Conservation (phyloP, 768 basidiomycete genomes). For the Phylloporus rhodoxanthus region DNA sequence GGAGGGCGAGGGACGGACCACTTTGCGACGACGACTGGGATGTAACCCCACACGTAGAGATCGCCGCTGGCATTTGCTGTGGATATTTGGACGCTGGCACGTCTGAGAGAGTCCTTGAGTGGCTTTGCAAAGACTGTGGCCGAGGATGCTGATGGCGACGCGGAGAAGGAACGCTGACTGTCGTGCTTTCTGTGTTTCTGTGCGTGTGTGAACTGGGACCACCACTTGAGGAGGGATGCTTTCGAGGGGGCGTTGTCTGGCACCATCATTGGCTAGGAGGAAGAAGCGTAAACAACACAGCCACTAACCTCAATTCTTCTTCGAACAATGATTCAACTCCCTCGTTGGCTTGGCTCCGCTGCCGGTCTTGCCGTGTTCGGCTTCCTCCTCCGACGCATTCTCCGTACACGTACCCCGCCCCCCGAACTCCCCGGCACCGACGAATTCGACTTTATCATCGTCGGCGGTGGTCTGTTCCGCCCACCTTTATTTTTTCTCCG, state of each 20-base stretch:
- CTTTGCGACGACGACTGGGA: constrained; percentile 96
- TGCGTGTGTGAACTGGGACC: constrained; percentile 66
- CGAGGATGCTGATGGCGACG: constrained; percentile 15
- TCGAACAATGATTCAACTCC: not conserved
- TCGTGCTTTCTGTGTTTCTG: constrained; percentile 57
- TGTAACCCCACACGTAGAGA: constrained; percentile 87
- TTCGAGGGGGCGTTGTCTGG: constrained; percentile 38
- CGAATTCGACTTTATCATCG: constrained; percentile 47
- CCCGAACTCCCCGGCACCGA: constrained; percentile 6
- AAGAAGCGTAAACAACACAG: constrained; percentile 10
- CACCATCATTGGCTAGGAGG: constrained; percentile 16
- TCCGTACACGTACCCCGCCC: not conserved
- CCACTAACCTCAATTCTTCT: constrained; percentile 7
- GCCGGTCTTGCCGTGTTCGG: constrained; percentile 8
- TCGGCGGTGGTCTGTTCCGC: constrained; percentile 44
- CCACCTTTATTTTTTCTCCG: not conserved
- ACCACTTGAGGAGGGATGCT: constrained; percentile 73
- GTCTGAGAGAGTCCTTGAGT: constrained; percentile 74
- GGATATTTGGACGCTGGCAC: constrained; percentile 90
- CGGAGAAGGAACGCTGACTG: constrained; percentile 34
- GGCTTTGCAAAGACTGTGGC: constrained; percentile 77
- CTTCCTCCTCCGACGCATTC: constrained; percentile 1
- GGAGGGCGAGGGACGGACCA: constrained; percentile 51
- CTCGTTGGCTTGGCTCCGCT: not conserved
- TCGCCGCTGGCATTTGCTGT: constrained; percentile 80